A percentile compares a stretch with the other conserved stretches of the same genome.
phyloP scores from a whole-genome alignment of 2,329 filamentous ascomycete species.

The Stagonosporopsis rhizophila region DNA sequence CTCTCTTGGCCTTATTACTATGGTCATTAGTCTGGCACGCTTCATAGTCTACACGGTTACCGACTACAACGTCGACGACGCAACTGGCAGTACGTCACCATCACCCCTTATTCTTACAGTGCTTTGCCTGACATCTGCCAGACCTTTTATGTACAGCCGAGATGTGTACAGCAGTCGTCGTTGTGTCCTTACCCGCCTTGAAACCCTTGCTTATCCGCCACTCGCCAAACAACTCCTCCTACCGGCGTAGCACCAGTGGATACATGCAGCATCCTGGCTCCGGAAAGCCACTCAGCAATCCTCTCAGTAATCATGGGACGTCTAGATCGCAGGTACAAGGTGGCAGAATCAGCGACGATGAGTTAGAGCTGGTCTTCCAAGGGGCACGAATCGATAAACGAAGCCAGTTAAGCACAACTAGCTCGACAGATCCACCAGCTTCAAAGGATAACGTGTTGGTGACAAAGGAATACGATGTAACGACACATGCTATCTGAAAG shows the following conservation, averaged over 20 bases:
- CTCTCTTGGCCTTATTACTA: constrained; percentile 30
- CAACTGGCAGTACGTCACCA: constrained; percentile 26
- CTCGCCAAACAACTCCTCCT: constrained; percentile 10
- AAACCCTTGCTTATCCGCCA: constrained; percentile 27
- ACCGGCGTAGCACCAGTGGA: constrained; percentile 23
- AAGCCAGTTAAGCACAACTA: constrained; percentile 4
- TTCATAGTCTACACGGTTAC: constrained; percentile 29
- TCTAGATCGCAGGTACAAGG: constrained; percentile 18
- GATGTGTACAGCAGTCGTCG: constrained; percentile 30
- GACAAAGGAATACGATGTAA: constrained; percentile 23
- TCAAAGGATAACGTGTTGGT: constrained; percentile 26
- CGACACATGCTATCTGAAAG: constrained; percentile 15
- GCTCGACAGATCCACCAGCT: constrained; percentile 17
- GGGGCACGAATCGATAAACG: constrained; percentile 13
- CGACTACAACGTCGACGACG: constrained; percentile 26
- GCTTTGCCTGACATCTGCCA: constrained; percentile 5
- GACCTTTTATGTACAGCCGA: constrained; percentile 35
- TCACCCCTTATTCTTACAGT: too few relatives aligned
- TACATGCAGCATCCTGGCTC: constrained; percentile 19
- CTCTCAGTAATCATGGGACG: neutral
- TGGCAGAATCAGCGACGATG: constrained; percentile 23
- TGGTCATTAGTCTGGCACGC: constrained; percentile 30
- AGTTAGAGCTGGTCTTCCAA: constrained; percentile 27
- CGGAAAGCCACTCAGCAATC: constrained; percentile 1
- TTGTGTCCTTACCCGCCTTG: constrained; percentile 30